These are phyloP conservation scores for Saussurea involucrata DNA, from an alignment of 129 eudicot genomes.

Conservation along the genomic window DNA sequence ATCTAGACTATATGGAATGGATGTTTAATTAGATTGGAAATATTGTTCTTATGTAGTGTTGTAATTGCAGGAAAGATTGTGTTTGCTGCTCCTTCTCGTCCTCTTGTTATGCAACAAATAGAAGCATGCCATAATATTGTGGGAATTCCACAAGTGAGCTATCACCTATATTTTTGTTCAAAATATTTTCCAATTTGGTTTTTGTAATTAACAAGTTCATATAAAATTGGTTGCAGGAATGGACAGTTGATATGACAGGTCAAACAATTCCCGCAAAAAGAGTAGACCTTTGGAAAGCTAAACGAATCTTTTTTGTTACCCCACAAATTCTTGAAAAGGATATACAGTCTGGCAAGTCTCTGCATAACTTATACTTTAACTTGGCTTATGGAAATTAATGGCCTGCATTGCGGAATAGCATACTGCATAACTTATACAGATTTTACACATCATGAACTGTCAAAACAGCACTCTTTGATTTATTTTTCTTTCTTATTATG, in stretches of 20 bases:
- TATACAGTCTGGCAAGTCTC: constrained; percentile 67
- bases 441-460: background rate
- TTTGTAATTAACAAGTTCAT: no score
- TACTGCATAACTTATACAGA: background rate
- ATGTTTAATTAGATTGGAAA: background rate
- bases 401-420: no score
- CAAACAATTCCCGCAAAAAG: constrained; percentile 69
- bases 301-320: constrained; percentile 83
- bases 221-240: constrained; percentile 64
- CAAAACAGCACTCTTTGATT: background rate
- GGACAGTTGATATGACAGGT: constrained; percentile 93
- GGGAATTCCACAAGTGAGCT: constrained; percentile 88
- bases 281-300: constrained; percentile 65
- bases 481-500: background rate
- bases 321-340: constrained; percentile 91
- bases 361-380: no score
- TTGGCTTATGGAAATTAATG: background rate
- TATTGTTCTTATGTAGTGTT: constrained; percentile 17
- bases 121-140: constrained; percentile 93
- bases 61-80: constrained; percentile 76
- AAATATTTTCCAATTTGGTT: background rate
- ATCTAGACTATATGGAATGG: background rate
- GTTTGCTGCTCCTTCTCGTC: constrained; percentile 95
- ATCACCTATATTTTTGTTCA: background rate
- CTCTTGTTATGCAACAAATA: constrained; percentile 90